These are phyloP conservation scores for Angophora floribunda DNA, from an alignment of 345 rosid species.

Conservation along the genomic window DNA sequence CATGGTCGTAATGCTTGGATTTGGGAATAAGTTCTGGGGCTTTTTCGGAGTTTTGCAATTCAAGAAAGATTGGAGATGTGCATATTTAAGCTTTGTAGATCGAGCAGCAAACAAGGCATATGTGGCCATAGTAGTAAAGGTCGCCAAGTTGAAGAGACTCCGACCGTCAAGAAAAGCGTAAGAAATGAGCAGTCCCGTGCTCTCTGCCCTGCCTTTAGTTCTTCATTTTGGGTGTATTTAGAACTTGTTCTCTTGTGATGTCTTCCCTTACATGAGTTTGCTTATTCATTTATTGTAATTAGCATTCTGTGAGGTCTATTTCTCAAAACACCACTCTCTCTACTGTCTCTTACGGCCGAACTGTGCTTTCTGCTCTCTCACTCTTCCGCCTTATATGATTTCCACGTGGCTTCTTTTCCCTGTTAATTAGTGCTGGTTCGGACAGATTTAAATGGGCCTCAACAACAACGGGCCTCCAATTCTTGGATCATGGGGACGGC, in stretches of 20 bases:
- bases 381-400: too few relatives aligned
- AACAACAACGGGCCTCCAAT: too few relatives aligned
- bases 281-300: too few relatives aligned
- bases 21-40: not conserved
- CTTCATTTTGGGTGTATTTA: not conserved
- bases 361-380: too few relatives aligned
- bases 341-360: accelerated
- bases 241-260: too few relatives aligned
- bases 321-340: too few relatives aligned
- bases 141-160: not conserved
- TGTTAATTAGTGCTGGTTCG: too few relatives aligned
- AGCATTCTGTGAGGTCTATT: accelerated
- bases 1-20: not conserved
- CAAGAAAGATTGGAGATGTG: not conserved
- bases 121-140: accelerated
- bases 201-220: not conserved
- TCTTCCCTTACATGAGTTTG: not conserved
- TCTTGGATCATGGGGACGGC: too few relatives aligned
- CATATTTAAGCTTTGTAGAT: not conserved
- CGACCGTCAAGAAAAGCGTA: too few relatives aligned
- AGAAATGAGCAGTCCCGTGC: not conserved
- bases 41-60: not conserved
- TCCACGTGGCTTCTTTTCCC: too few relatives aligned
- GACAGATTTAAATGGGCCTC: too few relatives aligned
- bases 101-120: not conserved